Conservation (phyloP, 371 early-diverging fungal genomes). For the Massospora cicadina region DNA sequence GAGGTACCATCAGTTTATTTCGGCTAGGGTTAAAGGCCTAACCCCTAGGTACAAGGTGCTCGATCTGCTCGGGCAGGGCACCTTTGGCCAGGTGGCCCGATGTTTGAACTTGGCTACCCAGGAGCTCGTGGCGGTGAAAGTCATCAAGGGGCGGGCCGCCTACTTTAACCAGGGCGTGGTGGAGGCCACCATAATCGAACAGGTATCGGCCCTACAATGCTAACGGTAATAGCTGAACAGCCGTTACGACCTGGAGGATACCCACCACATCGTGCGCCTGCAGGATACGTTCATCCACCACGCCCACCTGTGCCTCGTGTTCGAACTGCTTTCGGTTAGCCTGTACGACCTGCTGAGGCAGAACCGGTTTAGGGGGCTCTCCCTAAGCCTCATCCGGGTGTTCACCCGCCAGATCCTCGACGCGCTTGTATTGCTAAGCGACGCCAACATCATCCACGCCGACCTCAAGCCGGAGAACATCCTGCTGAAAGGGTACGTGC, state of each 20-base stretch:
- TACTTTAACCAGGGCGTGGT: constrained; percentile 91
- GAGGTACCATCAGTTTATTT: constrained; percentile 28
- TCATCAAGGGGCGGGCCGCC: constrained; percentile 86
- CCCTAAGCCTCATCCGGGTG: constrained; percentile 54
- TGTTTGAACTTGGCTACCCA: constrained; percentile 83
- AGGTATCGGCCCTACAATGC: constrained; percentile 41
- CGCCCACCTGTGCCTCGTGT: constrained; percentile 86
- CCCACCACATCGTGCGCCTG: constrained; percentile 67
- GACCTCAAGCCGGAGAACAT: constrained; percentile 93
- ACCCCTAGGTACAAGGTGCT: constrained; percentile 60
- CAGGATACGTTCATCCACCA: constrained; percentile 82
- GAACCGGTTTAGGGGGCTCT: constrained; percentile 81
- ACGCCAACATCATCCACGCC: constrained; percentile 84
- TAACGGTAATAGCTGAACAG: constrained; percentile 7
- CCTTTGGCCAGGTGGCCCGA: constrained; percentile 94
- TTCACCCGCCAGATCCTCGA: constrained; percentile 76
- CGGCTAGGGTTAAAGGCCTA: background rate
- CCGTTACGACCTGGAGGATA: constrained; percentile 61
- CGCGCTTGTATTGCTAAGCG: constrained; percentile 52
- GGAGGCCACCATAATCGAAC: constrained; percentile 79
- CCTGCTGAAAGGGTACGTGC: constrained; percentile 7
- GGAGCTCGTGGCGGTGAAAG: constrained; percentile 77
- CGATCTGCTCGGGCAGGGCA: constrained; percentile 83
- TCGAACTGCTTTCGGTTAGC: constrained; percentile 88
- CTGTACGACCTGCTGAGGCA: constrained; percentile 94